Conservation (phyloP, 129 eudicot species). For the Arctium lappa region DNA sequence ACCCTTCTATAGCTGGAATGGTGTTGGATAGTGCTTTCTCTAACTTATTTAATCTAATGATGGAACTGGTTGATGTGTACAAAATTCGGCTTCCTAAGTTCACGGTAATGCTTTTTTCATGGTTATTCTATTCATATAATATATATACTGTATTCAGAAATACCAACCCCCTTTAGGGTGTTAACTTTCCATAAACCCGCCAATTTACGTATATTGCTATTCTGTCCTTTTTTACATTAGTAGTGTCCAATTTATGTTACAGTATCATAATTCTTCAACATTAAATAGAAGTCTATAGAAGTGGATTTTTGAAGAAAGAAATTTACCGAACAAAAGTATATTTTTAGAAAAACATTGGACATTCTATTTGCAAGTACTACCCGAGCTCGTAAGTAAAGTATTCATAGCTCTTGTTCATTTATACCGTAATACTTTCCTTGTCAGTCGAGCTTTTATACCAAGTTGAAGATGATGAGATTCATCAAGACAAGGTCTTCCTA, state of each 20-base stretch:
- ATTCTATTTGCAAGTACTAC: not conserved
- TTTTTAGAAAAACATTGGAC: not conserved
- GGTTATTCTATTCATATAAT: not conserved
- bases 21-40: conserved; percentile 98
- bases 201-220: not conserved
- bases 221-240: not conserved
- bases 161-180: not conserved
- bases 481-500: not conserved
- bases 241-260: not conserved
- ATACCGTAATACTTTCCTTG: not conserved
- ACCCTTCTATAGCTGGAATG: conserved; percentile 97
- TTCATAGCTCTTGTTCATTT: not conserved
- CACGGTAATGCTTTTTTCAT: conserved; percentile 47
- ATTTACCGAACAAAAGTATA: not conserved
- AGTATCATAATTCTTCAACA: not conserved
- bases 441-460: not conserved
- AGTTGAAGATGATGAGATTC: not conserved
- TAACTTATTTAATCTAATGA: conserved; percentile 77
- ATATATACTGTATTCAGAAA: not conserved
- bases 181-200: not conserved
- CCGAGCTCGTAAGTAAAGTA: not conserved
- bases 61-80: conserved; percentile 96
- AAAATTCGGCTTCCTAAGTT: conserved; percentile 93
- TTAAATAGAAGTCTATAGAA: not conserved
- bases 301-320: not conserved